Evolutionary conservation across 805 yeast species (phyloP).

Genomic region (Vanderwaltozyma yarrowii): DNA sequence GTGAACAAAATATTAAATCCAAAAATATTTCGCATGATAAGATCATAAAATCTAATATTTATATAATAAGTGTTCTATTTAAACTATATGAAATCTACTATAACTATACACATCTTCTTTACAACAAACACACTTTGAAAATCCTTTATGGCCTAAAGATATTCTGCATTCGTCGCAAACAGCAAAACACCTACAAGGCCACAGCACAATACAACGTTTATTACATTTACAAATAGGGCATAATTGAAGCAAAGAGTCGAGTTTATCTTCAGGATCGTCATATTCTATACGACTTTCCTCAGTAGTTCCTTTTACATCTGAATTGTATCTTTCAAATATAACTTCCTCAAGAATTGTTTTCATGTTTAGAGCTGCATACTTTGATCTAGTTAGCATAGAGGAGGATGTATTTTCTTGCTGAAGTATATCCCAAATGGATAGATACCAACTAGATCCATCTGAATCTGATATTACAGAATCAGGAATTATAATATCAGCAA

Average conservation of each 20-base stretch:
- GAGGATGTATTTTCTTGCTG: slow-evolving; percentile 15
- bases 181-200: slow-evolving; percentile 92
- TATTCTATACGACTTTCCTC: too few relatives aligned
- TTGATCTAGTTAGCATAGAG: slow-evolving; percentile 30
- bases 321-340: slow-evolving; percentile 14
- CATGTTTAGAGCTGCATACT: slow-evolving; percentile 24
- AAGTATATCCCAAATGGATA: slow-evolving; percentile 22
- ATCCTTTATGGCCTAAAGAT: slow-evolving; percentile 60
- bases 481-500: slow-evolving; percentile 1
- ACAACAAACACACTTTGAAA: slow-evolving; percentile 78
- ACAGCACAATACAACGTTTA: slow-evolving; percentile 64
- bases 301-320: too few relatives aligned
- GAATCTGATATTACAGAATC: neutral
- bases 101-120: slow-evolving; percentile 57
- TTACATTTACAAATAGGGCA: slow-evolving; percentile 80
- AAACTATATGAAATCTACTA: slow-evolving; percentile 30
- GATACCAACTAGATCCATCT: slow-evolving; percentile 18
- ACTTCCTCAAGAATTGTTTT: slow-evolving; percentile 25
- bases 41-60: too few relatives aligned
- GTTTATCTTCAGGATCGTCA: too few relatives aligned
- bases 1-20: too few relatives aligned
- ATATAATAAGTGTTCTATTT: too few relatives aligned
- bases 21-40: too few relatives aligned
- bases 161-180: slow-evolving; percentile 78
- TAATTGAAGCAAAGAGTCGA: slow-evolving; percentile 31